phyloP scores from a whole-genome alignment of 108 stramenopile genomes.

The Discostella pseudostelligera region DNA sequence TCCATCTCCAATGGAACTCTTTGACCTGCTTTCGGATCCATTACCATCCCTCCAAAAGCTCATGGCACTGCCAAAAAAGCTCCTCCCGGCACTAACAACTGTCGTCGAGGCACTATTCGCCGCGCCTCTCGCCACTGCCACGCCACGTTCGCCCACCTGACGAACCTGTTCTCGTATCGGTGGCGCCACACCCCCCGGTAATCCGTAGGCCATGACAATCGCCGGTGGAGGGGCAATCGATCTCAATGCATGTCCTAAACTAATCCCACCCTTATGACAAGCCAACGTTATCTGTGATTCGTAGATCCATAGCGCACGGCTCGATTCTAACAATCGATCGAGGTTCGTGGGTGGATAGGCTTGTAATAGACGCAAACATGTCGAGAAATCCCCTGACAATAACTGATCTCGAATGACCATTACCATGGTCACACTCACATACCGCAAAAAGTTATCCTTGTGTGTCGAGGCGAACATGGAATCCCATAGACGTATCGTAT shows the following conservation, averaged over 20 bases:
- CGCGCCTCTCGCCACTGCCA: conserved; percentile 42
- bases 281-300: conserved; percentile 81
- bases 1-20: conserved; percentile 13
- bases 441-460: conserved; percentile 90
- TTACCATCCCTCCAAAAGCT: conserved; percentile 39
- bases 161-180: conserved; percentile 40
- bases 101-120: conserved; percentile 46
- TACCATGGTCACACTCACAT: conserved; percentile 92
- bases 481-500: conserved; percentile 98
- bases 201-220: conserved; percentile 83
- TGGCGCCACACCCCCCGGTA: conserved; percentile 57
- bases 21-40: conserved; percentile 11
- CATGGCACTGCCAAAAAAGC: conserved; percentile 45
- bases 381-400: conserved; percentile 73
- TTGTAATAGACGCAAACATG: conserved; percentile 72
- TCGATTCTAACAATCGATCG: conserved; percentile 69
- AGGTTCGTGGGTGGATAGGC: conserved; percentile 74
- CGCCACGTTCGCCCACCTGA: conserved; percentile 39
- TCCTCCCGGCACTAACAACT: conserved; percentile 44
- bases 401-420: conserved; percentile 81
- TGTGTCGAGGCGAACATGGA: conserved; percentile 90
- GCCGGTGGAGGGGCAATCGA: conserved; percentile 66
- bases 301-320: conserved; percentile 79
- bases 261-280: conserved; percentile 75
- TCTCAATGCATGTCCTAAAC: conserved; percentile 62